Conservation (phyloP, 176 grass and related monocot species). For the Oryza punctata region DNA sequence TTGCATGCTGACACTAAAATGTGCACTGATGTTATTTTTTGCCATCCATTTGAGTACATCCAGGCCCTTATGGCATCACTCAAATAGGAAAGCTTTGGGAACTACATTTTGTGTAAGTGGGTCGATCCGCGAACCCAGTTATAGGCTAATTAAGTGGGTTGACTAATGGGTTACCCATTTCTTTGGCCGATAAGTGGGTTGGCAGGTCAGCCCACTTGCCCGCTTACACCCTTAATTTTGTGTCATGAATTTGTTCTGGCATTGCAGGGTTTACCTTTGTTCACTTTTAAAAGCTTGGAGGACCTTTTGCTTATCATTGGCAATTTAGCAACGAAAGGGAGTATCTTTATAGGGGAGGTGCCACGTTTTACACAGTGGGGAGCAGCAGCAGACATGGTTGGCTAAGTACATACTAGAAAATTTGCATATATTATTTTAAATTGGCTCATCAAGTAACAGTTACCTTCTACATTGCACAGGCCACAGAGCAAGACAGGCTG, state of each 20-base stretch:
- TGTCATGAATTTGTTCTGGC: slow-evolving; percentile 14
- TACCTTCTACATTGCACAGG: slow-evolving; percentile 47
- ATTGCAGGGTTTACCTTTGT: slow-evolving; percentile 78
- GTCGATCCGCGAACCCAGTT: no score
- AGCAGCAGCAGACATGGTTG: slow-evolving; percentile 46
- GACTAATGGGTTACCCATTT: no score
- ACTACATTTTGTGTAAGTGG: slow-evolving; percentile 1
- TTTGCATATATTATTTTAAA: slow-evolving; percentile 19
- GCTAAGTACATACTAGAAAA: slow-evolving; percentile 27
- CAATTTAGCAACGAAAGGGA: slow-evolving; percentile 82
- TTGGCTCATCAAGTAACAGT: slow-evolving; percentile 19
- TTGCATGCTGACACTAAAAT: background rate
- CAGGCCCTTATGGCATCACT: background rate
- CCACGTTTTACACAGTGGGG: slow-evolving; percentile 42
- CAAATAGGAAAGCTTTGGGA: background rate
- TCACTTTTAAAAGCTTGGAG: slow-evolving; percentile 49
- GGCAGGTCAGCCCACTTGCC: no score
- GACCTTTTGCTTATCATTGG: slow-evolving; percentile 65
- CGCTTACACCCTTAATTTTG: no score
- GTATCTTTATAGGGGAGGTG: slow-evolving; percentile 77
- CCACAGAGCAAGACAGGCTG: slow-evolving; percentile 40
- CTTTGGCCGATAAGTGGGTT: no score
- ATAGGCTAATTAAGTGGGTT: no score
- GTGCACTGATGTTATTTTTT: background rate
- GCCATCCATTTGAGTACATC: background rate